Evolutionary conservation across 1,139 yeast species (phyloP), one percentile per base, ranked within the genome.

Genomic region (Hyphopichia fennica): DNA sequence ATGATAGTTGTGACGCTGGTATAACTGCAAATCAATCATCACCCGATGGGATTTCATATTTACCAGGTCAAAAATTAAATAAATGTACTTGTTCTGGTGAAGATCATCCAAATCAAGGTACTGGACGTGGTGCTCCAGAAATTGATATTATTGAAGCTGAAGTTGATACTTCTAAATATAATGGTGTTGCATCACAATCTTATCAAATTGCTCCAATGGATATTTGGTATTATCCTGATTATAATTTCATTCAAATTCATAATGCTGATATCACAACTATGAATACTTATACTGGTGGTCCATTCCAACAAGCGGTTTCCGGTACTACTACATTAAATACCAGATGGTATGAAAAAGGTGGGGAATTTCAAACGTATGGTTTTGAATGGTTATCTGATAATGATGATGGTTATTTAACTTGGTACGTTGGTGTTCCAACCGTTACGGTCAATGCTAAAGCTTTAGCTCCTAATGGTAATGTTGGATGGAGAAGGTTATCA

Each of bases 281-380:
- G 63, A 62, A 62, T 47, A 53, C 62, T 1, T 62, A 62, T 38
- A 54, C 63, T 9, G 67, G 67, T 2, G 65, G 67, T 1, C 66
- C 66, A 3, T 57, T 60, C 44, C 67, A 62, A 41, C 63, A 62
- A 40, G 67, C 67, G 1, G 51, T 62, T 8, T 59, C 65, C 3
- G 64, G 58, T 2, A 52, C 56, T 7, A 52, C 65, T 1, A 52
- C 58, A 4, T 49, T 62, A 31, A 62, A 59, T 43, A 44, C 50
- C 8, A 46, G 56, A 1, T 62, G 67, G 67, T 61, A 62, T 43
- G 41, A 45, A 13, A 64, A 65, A 2, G 48, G 45, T 2, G 41
- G 46, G 15, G 43, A 53, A 25, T 62, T 52, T 45, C 67, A 62
- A 38, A 45, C 43, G 25, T 62, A 54, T 39, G 65, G 65, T 8